Percentiles rank a stretch among this genome's conserved stretches.
phyloP scores from a whole-genome alignment of 2,329 filamentous ascomycete species.

The Microcyclospora tardicrescens region DNA sequence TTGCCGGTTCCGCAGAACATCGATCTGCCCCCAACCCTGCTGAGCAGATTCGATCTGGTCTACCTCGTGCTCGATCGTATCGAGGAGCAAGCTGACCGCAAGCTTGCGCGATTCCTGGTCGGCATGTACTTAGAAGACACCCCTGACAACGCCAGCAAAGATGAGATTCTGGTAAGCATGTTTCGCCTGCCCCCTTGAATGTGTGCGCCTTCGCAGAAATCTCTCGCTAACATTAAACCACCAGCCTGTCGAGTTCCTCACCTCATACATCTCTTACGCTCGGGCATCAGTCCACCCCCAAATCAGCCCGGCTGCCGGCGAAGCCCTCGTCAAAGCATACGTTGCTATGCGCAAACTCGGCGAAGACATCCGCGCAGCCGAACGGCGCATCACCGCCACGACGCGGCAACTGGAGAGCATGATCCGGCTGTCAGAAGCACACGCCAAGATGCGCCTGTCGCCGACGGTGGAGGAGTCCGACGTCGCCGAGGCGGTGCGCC shows the following conservation, averaged over 20 bases:
- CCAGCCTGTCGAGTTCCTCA: slow-evolving; percentile 86
- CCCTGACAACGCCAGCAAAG: slow-evolving; percentile 66
- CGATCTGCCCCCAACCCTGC: slow-evolving; percentile 82
- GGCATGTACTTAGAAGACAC: slow-evolving; percentile 95
- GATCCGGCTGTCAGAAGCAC: slow-evolving; percentile 92
- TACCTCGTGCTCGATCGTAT: slow-evolving; percentile 92
- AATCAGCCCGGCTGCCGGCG: slow-evolving; percentile 67
- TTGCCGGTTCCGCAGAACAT: slow-evolving; percentile 96
- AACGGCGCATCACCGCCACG: slow-evolving; percentile 94
- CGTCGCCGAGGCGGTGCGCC: slow-evolving; percentile 76
- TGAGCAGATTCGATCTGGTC: slow-evolving; percentile 92
- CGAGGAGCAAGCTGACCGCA: slow-evolving; percentile 78
- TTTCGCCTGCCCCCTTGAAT: background rate
- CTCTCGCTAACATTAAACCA: slow-evolving; percentile 2
- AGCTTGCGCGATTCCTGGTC: slow-evolving; percentile 80
- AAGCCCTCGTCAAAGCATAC: slow-evolving; percentile 74
- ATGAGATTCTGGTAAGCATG: slow-evolving; percentile 65
- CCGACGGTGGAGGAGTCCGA: slow-evolving; percentile 64
- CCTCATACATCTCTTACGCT: slow-evolving; percentile 93
- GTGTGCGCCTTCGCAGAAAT: slow-evolving; percentile 3
- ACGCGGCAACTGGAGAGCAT: slow-evolving; percentile 95
- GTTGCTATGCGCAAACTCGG: slow-evolving; percentile 92
- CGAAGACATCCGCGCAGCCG: slow-evolving; percentile 54
- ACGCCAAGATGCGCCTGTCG: slow-evolving; percentile 92
- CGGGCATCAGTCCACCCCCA: slow-evolving; percentile 72